phyloP scores from a whole-genome alignment of 1,284 basidiomycete species.

The Rhodotorula sp. region DNA sequence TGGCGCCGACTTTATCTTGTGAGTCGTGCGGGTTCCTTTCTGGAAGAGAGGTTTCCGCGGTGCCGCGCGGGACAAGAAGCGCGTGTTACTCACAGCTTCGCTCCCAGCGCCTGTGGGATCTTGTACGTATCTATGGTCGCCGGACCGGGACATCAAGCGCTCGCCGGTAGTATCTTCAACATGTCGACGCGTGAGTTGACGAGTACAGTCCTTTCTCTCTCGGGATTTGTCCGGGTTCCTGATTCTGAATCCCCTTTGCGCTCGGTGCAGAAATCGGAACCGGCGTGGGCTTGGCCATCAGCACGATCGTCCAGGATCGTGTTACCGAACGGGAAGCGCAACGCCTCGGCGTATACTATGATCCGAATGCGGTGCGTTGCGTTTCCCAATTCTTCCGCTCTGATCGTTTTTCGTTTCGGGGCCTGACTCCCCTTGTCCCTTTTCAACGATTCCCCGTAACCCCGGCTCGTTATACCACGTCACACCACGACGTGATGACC shows the following conservation, averaged over 20 bases:
- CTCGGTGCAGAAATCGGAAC: constrained; percentile 19
- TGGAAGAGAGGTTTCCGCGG: too few species aligned
- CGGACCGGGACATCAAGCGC: constrained; percentile 31
- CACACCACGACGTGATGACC: too few species aligned
- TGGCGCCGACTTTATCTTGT: constrained; percentile 34
- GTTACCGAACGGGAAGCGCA: constrained; percentile 13
- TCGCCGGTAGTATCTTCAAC: constrained; percentile 38
- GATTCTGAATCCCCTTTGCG: neutral
- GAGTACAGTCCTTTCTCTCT: too few species aligned
- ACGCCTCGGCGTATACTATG: constrained; percentile 10
- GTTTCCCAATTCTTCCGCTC: neutral
- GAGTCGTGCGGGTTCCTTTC: neutral
- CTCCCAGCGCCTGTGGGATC: constrained; percentile 25
- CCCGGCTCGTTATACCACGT: too few species aligned
- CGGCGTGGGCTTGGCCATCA: constrained; percentile 26
- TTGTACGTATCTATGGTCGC: constrained; percentile 39
- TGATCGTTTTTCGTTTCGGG: too few species aligned
- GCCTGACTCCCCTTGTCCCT: too few species aligned
- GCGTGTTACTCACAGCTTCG: too few species aligned
- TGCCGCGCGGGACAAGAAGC: too few species aligned
- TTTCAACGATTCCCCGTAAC: too few species aligned
- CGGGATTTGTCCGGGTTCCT: too few species aligned
- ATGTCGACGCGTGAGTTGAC: constrained; percentile 24
- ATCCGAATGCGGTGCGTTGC: constrained; percentile 14
- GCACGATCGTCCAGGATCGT: constrained; percentile 25